Conservation (phyloP, 768 basidiomycete species). For the Suillus weaverae region DNA sequence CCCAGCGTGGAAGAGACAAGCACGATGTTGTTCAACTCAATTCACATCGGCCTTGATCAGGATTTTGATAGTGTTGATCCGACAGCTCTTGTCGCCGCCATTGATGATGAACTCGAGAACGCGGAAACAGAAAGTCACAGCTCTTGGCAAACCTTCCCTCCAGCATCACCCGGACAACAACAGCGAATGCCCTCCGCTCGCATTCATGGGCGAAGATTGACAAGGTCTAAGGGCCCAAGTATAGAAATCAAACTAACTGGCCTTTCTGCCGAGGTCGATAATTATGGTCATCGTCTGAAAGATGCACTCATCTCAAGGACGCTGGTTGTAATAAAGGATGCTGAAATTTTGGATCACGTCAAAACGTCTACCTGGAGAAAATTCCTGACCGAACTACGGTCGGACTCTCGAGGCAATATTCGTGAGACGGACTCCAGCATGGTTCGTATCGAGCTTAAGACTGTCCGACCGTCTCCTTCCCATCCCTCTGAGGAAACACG, state of each 20-base stretch:
- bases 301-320: conserved; percentile 63
- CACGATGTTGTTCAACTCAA: conserved; percentile 86
- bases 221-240: conserved; percentile 72
- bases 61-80: conserved; percentile 75
- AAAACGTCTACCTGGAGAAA: conserved; percentile 99
- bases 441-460: conserved; percentile 82
- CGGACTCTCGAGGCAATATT: conserved; percentile 84
- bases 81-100: conserved; percentile 80
- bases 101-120: conserved; percentile 87
- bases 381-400: conserved; percentile 83
- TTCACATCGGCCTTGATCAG: conserved; percentile 88
- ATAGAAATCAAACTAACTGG: conserved; percentile 82
- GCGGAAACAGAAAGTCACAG: conserved; percentile 57
- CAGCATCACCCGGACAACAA: conserved; percentile 46
- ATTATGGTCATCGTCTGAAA: conserved; percentile 53
- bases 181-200: conserved; percentile 35
- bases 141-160: conserved; percentile 88
- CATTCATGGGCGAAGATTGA: conserved; percentile 60
- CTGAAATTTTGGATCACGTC: conserved; percentile 96
- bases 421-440: conserved; percentile 92
- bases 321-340: conserved; percentile 63
- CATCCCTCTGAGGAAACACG: conserved; percentile 74
- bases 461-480: conserved; percentile 69
- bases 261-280: conserved; percentile 64
- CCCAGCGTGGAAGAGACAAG: conserved; percentile 69